These are phyloP conservation scores for Hanseniaspora meyeri DNA, from an alignment of 805 yeast species.

Conservation along the genomic window DNA sequence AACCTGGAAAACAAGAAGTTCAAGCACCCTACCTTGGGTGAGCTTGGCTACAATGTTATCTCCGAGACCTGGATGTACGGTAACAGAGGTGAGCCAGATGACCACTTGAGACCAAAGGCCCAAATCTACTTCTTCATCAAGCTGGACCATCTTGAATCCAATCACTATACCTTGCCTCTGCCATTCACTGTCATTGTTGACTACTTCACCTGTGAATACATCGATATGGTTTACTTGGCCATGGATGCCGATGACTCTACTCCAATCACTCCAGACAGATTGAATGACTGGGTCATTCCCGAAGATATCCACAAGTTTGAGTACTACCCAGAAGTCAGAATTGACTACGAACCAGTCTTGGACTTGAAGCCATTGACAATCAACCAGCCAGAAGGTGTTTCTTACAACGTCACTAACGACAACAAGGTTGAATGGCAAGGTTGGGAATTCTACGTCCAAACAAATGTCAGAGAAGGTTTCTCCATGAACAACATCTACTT, in stretches of 20 bases:
- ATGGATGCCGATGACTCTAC: slow-evolving; percentile 48
- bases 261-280: slow-evolving; percentile 4
- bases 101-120: slow-evolving; percentile 42
- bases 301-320: slow-evolving; percentile 57
- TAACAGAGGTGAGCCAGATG: slow-evolving; percentile 42
- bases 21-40: slow-evolving; percentile 23
- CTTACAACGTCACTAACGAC: slow-evolving; percentile 45
- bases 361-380: slow-evolving; percentile 54
- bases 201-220: slow-evolving; percentile 44
- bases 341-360: slow-evolving; percentile 38
- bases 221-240: slow-evolving; percentile 64
- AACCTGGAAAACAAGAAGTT: slow-evolving; percentile 39
- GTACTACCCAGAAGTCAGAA: slow-evolving; percentile 60
- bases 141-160: slow-evolving; percentile 55
- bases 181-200: slow-evolving; percentile 66
- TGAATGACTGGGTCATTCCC: slow-evolving; percentile 25
- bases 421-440: slow-evolving; percentile 66
- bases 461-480: slow-evolving; percentile 68
- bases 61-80: slow-evolving; percentile 84
- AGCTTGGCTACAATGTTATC: slow-evolving; percentile 31
- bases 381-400: slow-evolving; percentile 69
- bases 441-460: slow-evolving; percentile 64
- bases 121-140: slow-evolving; percentile 68
- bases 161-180: slow-evolving; percentile 64
- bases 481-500: slow-evolving; percentile 60